Base-by-base conservation (phyloP, 176 grass and related monocot genomes). In the Aegilops sharonensis region DNA sequence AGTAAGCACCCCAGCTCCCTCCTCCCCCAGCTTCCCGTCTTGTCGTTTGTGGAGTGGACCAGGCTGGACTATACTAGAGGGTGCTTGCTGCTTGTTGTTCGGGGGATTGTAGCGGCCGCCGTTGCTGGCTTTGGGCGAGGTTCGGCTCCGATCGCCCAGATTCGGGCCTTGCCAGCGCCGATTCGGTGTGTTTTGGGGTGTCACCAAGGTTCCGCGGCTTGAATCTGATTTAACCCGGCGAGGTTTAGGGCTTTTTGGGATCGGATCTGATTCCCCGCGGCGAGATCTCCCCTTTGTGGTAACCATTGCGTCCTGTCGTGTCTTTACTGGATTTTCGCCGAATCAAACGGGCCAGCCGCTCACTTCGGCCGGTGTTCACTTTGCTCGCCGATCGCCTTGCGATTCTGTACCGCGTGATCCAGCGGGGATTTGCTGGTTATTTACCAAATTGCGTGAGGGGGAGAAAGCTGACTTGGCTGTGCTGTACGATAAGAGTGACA, bases 181-280 rank as follows among this genome's bases (percentile, higher is more conserved):
- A 77, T 83, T 86, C 67, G 31, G 6, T 32, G 64, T 75, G 62
- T 11, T 60, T 18, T 48, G 14, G 66, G 85, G 45, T 27, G 35
- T 36, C n/a, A 6, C 15, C 9, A 11, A 42, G 48, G 62, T 64
- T 81, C 7, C 1, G 8, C 61, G 40, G 3, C 43, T 25, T 72
- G 82, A 91, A 91, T 88, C 85, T 77, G 78, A 35, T n/a, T 63
- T 23, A 42, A 24, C 48, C 20, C 31, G 84, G 56, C 2, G 73
- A 78, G 82, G 63, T 85, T 78, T 78, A 57, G 23, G 82, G 23
- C 40, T 11, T 85, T 70, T 60, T 24, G 34, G 40, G 42, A 29
- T 88, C 86, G 78, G 90, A 88, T 91, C 90, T 91, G 90, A 66
- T 60, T 72, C 86, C 25, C 72, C 3, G 21, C 43, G 14, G 8